phyloP scores from a whole-genome alignment of 768 basidiomycete species.

The Xerocomus potaroensis region DNA sequence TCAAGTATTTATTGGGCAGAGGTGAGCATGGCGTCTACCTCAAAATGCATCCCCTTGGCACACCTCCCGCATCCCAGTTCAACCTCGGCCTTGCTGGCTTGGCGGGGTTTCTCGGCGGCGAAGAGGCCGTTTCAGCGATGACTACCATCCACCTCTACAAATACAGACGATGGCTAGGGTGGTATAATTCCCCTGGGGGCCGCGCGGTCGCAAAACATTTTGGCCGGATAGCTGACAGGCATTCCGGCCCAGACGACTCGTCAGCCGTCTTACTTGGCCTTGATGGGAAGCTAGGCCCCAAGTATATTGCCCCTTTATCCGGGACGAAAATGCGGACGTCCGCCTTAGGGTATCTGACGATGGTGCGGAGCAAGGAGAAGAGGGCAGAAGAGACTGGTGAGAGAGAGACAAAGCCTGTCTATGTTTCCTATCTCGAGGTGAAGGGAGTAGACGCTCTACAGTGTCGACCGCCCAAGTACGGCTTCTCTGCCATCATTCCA shows the following conservation, averaged over 20 bases:
- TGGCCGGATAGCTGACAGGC: conserved; percentile 24
- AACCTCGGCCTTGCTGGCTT: conserved; percentile 28
- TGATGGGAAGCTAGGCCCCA: conserved; percentile 27
- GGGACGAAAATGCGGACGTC: conserved; percentile 22
- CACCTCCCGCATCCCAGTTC: conserved; percentile 13
- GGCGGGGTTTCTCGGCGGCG: conserved; percentile 34
- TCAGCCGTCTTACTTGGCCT: conserved; percentile 22
- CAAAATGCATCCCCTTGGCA: conserved; percentile 19
- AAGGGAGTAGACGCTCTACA: conserved; percentile 1
- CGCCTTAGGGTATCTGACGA: conserved; percentile 20
- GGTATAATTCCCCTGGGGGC: conserved; percentile 36
- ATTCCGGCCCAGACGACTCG: conserved; percentile 12
- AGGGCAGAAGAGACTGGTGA: conserved; percentile 12
- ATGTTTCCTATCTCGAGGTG: conserved; percentile 16
- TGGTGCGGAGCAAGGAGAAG: conserved; percentile 12
- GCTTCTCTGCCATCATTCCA: conserved; percentile 17
- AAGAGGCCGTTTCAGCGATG: conserved; percentile 35
- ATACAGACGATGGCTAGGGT: conserved; percentile 33
- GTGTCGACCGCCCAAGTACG: conserved; percentile 1
- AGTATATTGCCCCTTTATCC: conserved; percentile 23
- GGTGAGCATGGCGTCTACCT: too few species aligned
- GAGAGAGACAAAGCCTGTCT: conserved; percentile 18
- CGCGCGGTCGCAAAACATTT: conserved; percentile 30
- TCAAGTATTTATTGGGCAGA: too few species aligned
- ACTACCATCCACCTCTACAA: conserved; percentile 31